phyloP scores from a whole-genome alignment of 495 filamentous ascomycete genomes.

The Chlorociboria aeruginascens region DNA sequence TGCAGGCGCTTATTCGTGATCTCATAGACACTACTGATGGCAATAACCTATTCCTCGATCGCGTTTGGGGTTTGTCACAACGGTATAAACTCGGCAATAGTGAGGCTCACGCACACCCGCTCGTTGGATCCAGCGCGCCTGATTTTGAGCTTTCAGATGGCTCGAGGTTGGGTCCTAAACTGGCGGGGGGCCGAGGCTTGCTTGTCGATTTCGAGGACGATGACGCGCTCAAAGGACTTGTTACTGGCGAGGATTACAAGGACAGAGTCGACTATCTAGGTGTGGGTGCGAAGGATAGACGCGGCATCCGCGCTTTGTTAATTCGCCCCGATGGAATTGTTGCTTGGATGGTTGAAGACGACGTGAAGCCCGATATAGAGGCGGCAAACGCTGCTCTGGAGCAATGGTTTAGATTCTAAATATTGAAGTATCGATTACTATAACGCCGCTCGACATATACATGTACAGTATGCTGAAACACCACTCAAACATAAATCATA shows the following conservation, averaged over 20 bases:
- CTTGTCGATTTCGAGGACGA: neutral
- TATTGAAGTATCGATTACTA: neutral
- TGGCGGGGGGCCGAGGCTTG: neutral
- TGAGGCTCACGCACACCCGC: neutral
- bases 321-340: neutral
- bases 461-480: neutral
- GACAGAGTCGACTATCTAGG: neutral
- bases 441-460: neutral
- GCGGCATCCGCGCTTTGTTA: neutral
- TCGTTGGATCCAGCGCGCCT: neutral
- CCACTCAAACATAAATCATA: neutral
- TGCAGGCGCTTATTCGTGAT: neutral
- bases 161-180: neutral
- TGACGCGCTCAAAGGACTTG: neutral
- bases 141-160: neutral
- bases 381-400: neutral
- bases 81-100: neutral
- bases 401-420: neutral
- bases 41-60: neutral
- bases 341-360: neutral
- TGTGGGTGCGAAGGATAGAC: neutral
- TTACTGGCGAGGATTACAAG: neutral
- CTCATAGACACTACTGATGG: neutral
- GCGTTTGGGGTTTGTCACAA: neutral
- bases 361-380: neutral